Conservation (phyloP, 1,284 basidiomycete genomes). For the Albatrellus sp. region DNA sequence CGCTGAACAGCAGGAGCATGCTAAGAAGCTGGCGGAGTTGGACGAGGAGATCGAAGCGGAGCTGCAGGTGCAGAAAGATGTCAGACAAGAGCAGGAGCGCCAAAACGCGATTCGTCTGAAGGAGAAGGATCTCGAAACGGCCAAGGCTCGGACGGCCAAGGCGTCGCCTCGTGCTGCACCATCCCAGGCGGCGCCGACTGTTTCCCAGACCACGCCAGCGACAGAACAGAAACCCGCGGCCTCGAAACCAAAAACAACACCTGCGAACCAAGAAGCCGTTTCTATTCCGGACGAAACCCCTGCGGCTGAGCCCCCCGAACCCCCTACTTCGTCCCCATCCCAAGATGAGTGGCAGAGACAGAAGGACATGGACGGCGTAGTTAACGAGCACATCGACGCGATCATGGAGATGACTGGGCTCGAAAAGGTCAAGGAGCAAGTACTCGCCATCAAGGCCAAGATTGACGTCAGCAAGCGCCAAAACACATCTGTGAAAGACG, state of each 20-base stretch:
- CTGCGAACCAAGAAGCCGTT: neutral
- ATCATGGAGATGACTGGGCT: conserved; percentile 23
- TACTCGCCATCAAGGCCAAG: conserved; percentile 20
- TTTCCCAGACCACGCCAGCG: neutral
- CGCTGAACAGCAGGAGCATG: conserved; percentile 19
- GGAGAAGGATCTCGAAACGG: conserved; percentile 20
- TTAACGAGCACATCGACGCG: conserved; percentile 16
- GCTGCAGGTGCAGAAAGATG: conserved; percentile 16
- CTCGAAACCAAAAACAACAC: neutral
- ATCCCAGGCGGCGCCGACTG: neutral
- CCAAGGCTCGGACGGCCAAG: neutral
- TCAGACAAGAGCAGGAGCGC: conserved; percentile 17
- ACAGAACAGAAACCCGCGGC: neutral
- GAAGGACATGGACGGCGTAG: conserved; percentile 19
- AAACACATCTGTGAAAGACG: conserved; percentile 13
- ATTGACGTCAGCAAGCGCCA: conserved; percentile 18
- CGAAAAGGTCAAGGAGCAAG: conserved; percentile 19
- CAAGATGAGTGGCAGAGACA: conserved; percentile 18
- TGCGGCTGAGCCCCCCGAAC: neutral
- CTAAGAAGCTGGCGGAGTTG: conserved; percentile 19
- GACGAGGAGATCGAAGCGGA: conserved; percentile 18
- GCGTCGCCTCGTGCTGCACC: neutral
- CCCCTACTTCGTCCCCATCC: conserved; percentile 2
- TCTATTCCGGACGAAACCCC: neutral
- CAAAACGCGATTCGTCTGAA: conserved; percentile 20